Percentiles rank a stretch among this genome's conserved stretches.
Conservation (phyloP, 2,329 filamentous ascomycete species). For the Nemania sp. region DNA sequence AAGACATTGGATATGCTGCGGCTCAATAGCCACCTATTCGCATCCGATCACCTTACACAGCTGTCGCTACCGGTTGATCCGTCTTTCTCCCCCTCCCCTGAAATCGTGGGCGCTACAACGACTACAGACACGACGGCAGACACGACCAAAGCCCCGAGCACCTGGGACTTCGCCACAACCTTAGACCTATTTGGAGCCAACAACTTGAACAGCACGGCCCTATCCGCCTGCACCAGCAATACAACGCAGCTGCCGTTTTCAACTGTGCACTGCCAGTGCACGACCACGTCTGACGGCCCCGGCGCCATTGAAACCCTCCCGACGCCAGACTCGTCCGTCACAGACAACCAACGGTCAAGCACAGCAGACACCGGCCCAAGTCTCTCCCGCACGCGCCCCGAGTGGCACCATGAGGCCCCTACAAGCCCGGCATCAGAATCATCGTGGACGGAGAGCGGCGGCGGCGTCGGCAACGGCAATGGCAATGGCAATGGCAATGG, state of each 20-base stretch:
- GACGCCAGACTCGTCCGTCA: not conserved
- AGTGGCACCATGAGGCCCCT: not conserved
- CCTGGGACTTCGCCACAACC: not conserved
- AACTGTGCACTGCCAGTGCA: not conserved
- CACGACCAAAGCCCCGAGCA: not conserved
- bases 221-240: too few species aligned
- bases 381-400: not conserved
- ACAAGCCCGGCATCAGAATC: not conserved
- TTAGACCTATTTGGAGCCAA: too few species aligned
- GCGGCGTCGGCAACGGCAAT: not conserved
- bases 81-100: not conserved
- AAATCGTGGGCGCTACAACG: too few species aligned
- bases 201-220: too few species aligned
- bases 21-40: not conserved
- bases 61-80: not conserved
- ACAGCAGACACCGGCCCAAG: not conserved
- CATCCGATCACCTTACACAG: not conserved
- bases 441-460: too few species aligned
- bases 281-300: not conserved
- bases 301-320: not conserved
- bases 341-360: not conserved
- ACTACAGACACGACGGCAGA: not conserved
- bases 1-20: slow-evolving; percentile 3
- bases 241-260: too few species aligned
- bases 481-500: not conserved